Conservation (phyloP, 768 basidiomycete genomes). For the Naganishia vishniacii region DNA sequence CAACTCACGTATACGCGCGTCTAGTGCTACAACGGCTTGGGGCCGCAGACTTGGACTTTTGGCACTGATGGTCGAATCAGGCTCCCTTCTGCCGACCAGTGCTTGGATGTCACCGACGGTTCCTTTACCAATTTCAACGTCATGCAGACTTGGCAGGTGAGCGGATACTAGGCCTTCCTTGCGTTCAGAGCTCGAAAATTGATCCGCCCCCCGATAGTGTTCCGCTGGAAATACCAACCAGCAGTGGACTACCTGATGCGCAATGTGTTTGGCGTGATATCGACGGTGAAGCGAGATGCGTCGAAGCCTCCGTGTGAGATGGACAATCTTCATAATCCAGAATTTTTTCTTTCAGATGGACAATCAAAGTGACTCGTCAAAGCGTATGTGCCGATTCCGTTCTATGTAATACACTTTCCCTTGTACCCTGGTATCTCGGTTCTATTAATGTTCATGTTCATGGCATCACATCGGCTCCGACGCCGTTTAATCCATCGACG, state of each 20-base stretch:
- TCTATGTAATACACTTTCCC: no score
- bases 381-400: no score
- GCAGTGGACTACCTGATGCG: constrained; percentile 6
- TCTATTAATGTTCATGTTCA: no score
- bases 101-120: constrained; percentile 9
- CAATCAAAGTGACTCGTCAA: no score
- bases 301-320: no score
- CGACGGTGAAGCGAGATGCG: no score
- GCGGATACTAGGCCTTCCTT: background rate
- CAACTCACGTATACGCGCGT: background rate
- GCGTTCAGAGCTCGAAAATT: background rate
- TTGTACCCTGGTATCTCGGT: no score
- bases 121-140: constrained; percentile 20
- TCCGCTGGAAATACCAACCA: constrained; percentile 13
- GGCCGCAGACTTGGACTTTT: constrained; percentile 34
- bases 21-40: constrained; percentile 32
- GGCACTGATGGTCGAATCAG: constrained; percentile 11
- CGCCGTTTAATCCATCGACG: no score
- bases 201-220: background rate
- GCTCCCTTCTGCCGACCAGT: constrained; percentile 10
- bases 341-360: no score
- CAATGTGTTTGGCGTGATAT: background rate
- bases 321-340: no score
- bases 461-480: no score
- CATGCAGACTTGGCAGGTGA: constrained; percentile 19